Evolutionary conservation across 257 asterid species (phyloP).

Genomic region (Apocynum venetum): DNA sequence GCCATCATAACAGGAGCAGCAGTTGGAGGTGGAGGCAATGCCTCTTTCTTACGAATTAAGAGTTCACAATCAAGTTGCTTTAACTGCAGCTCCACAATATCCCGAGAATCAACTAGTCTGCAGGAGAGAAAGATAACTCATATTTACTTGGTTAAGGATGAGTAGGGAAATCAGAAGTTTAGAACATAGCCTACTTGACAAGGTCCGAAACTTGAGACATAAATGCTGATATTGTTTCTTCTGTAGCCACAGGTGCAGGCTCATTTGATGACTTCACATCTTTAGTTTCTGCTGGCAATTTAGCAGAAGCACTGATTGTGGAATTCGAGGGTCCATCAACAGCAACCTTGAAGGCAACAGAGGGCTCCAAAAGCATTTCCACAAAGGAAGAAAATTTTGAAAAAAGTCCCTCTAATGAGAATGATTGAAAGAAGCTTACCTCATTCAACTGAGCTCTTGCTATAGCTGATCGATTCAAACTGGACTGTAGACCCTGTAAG

Average conservation of each 20-base stretch:
- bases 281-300: constrained; percentile 33
- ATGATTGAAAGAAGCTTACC: constrained; percentile 40
- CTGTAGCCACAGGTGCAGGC: constrained; percentile 46
- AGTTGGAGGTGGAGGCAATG: constrained; percentile 60
- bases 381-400: constrained; percentile 26
- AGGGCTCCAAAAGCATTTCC: constrained; percentile 27
- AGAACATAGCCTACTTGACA: constrained; percentile 54
- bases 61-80: constrained; percentile 75
- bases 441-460: constrained; percentile 54
- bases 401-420: constrained; percentile 29
- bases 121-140: constrained; percentile 24
- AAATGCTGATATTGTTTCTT: constrained; percentile 63
- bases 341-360: constrained; percentile 59
- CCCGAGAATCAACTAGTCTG: constrained; percentile 87
- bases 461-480: constrained; percentile 42
- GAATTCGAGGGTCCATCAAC: constrained; percentile 49
- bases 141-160: constrained; percentile 1
- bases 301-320: constrained; percentile 32
- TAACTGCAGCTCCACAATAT: constrained; percentile 72
- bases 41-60: constrained; percentile 82
- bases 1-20: constrained; percentile 46
- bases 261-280: constrained; percentile 40
- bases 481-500: constrained; percentile 49
- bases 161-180: constrained; percentile 14
- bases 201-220: constrained; percentile 72